Evolutionary conservation across 2,329 filamentous ascomycete species (phyloP), one percentile per base, ranked within the genome.

Genomic region (Pseudophaeomoniella oleicola): DNA sequence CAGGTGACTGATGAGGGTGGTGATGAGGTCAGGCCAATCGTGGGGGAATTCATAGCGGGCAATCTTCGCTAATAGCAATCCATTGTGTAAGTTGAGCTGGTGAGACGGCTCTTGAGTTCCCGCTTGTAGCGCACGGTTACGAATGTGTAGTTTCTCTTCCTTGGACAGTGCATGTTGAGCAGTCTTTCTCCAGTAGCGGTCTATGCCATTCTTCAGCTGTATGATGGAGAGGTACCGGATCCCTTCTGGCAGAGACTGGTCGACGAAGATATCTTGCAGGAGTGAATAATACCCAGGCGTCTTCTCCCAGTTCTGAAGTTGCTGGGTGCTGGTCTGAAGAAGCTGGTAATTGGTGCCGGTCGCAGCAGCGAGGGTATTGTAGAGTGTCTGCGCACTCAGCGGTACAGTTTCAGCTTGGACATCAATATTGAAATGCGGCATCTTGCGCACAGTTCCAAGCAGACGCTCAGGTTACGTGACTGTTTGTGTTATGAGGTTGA

Each of bases 181-280:
- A 19, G 81, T 82, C 53, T 69, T 84, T 52, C 90, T 73, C 90
- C 90, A 98, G 58, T 86, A 85, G 54, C 81, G 86, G 55, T 96
- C 88, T 57, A 96, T 87, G 38, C 87, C 90, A 56, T 96, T 94
- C 56, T 96, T 96, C 37, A 98, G 69, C 54, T 94, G 83, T 46
- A 96, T 94, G 39, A 96, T 75, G 37, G 88, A 82, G 9, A 94
- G 76, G 51, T 93, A 86, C 42, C 90, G 81, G 37, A 88, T 72
- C 50, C 92, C 78, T 39, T 74, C 60, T 1, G 84, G 81, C 1
- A 92, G 64, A 2, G 75, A 75, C 42, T 75, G 76, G 60, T 94
- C 82, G 44, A 94, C 70, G 54, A 87, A 94, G 22, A 85, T 72
- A 47, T 78, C 71, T 79, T 92, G 81, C 36, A 86, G 62, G 13